A percentile compares a stretch with the other conserved stretches of the same genome.
phyloP scores from a whole-genome alignment of 805 yeast genomes.

The Candida maris region DNA sequence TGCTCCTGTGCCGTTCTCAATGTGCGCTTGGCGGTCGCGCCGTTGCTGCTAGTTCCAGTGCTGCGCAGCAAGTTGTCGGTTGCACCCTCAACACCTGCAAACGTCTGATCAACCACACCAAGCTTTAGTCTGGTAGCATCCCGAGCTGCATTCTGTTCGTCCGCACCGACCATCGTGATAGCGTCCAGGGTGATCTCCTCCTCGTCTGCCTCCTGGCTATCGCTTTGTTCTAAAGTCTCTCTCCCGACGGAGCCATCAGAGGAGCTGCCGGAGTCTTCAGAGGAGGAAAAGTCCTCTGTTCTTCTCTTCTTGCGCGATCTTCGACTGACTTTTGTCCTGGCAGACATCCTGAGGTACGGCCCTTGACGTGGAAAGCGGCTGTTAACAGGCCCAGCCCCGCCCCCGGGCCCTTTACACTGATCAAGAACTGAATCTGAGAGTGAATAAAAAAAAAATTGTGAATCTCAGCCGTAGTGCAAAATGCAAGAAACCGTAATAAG shows the following conservation, averaged over 20 bases:
- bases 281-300: conserved; percentile 69
- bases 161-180: background rate
- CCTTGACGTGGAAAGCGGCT: too few species aligned
- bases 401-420: too few species aligned
- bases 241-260: conserved; percentile 31
- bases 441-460: too few species aligned
- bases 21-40: too few species aligned
- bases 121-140: conserved; percentile 12
- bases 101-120: conserved; percentile 7
- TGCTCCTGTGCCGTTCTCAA: conserved; percentile 26
- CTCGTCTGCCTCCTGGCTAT: background rate
- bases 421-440: too few species aligned
- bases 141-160: conserved; percentile 8
- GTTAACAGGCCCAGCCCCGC: too few species aligned
- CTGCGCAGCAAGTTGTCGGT: conserved; percentile 2
- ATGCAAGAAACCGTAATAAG: too few species aligned
- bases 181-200: background rate
- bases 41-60: background rate
- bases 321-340: conserved; percentile 31
- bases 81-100: conserved; percentile 3
- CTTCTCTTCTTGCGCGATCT: conserved; percentile 77
- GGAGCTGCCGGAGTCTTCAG: conserved; percentile 37
- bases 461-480: too few species aligned
- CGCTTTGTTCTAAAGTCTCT: conserved; percentile 1
- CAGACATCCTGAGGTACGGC: too few species aligned